Evolutionary conservation across 2,329 filamentous ascomycete species (phyloP).

Genomic region (Onygenales sp.): DNA sequence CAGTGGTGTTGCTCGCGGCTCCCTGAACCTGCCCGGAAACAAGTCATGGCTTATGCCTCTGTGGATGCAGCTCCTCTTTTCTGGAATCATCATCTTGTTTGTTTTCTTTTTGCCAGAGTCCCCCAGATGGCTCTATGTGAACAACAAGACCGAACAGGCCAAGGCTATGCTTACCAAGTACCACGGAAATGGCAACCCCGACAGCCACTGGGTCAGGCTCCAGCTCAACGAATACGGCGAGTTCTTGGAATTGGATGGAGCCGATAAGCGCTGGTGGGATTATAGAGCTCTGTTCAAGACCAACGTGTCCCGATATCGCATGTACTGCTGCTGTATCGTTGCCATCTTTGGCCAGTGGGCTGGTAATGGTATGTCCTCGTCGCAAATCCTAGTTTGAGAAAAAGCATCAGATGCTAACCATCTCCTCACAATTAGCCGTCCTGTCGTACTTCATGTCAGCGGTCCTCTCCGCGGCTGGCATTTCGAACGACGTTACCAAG

Average conservation of each 20-base stretch:
- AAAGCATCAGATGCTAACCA: conserved; percentile 2
- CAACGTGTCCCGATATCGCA: conserved; percentile 39
- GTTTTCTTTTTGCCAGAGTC: conserved; percentile 52
- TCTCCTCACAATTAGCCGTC: conserved; percentile 12
- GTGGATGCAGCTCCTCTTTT: conserved; percentile 41
- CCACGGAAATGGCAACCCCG: conserved; percentile 43
- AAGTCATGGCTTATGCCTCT: conserved; percentile 52
- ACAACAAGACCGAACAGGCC: conserved; percentile 50
- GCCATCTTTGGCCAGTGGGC: conserved; percentile 43
- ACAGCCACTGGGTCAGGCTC: conserved; percentile 21
- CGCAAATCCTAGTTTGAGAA: neutral
- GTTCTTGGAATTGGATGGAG: conserved; percentile 20
- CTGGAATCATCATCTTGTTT: conserved; percentile 38
- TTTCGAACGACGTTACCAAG: conserved; percentile 38
- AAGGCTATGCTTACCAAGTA: conserved; percentile 49
- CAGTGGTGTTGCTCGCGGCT: conserved; percentile 45
- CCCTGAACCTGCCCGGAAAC: conserved; percentile 24
- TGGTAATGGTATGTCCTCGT: conserved; percentile 6
- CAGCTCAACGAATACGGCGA: conserved; percentile 26
- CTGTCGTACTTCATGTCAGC: conserved; percentile 48
- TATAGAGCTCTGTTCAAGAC: conserved; percentile 46
- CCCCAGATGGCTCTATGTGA: conserved; percentile 52
- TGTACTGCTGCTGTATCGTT: conserved; percentile 42
- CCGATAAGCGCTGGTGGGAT: conserved; percentile 52
- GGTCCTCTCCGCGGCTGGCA: conserved; percentile 44